These are phyloP conservation scores for Skeletonema potamos DNA, from an alignment of 108 stramenopile species.

Conservation along the genomic window DNA sequence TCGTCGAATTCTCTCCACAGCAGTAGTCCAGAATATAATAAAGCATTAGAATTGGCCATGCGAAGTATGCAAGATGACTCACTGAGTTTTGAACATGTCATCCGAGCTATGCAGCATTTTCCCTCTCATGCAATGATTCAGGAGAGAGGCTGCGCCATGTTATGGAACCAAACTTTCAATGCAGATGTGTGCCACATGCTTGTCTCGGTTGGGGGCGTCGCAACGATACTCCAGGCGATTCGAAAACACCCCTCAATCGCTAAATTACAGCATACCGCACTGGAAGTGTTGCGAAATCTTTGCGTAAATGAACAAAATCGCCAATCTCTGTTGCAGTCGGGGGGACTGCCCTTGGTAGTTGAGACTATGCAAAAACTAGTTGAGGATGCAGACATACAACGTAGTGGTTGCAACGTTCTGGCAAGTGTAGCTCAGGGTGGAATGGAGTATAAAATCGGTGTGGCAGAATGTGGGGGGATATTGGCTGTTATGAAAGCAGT, in stretches of 20 bases:
- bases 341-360: conserved; percentile 25
- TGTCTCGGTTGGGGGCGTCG: conserved; percentile 43
- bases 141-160: conserved; percentile 45
- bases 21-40: conserved; percentile 2
- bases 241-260: conserved; percentile 27
- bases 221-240: conserved; percentile 51
- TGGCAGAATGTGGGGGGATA: conserved; percentile 42
- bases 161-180: conserved; percentile 55
- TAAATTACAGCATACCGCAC: conserved; percentile 33
- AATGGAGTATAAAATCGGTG: conserved; percentile 40
- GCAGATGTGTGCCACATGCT: conserved; percentile 39
- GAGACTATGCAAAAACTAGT: conserved; percentile 24
- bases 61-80: conserved; percentile 29
- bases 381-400: conserved; percentile 25
- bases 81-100: conserved; percentile 21
- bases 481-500: conserved; percentile 50
- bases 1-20: background rate
- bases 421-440: conserved; percentile 39
- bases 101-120: conserved; percentile 40
- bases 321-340: conserved; percentile 20
- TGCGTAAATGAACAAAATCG: conserved; percentile 24
- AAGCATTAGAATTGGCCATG: conserved; percentile 1
- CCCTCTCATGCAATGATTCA: conserved; percentile 41
- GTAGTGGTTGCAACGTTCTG: conserved; percentile 29
- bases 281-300: conserved; percentile 49